Conservation (phyloP, 139 green algal species). For the Micractinium sp. region DNA sequence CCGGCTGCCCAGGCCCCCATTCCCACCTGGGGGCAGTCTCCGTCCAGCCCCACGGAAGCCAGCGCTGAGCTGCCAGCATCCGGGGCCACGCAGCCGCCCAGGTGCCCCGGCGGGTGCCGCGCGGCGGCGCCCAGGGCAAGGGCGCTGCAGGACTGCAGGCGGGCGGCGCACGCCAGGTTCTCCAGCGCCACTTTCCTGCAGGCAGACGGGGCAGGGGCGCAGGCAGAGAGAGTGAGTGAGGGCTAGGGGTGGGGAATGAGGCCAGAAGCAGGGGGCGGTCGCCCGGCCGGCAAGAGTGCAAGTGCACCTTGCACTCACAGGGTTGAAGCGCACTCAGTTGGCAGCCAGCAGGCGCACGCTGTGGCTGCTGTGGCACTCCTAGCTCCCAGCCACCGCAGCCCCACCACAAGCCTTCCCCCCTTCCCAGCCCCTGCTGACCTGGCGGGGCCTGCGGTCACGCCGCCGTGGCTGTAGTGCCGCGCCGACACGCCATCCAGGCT, state of each 20-base stretch:
- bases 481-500: conserved; percentile 26
- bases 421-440: background rate
- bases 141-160: background rate
- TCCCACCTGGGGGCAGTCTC: conserved; percentile 32
- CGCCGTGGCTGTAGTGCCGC: conserved; percentile 35
- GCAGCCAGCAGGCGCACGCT: background rate
- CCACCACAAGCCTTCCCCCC: background rate
- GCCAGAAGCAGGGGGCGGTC: background rate
- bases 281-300: background rate
- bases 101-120: background rate
- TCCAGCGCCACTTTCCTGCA: conserved; percentile 15
- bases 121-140: background rate
- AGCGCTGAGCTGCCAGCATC: conserved; percentile 15
- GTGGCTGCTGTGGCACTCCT: background rate
- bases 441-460: conserved; percentile 6
- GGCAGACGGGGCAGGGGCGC: background rate
- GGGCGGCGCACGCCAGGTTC: background rate
- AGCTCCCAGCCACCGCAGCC: background rate
- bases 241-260: background rate
- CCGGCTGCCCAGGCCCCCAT: too few relatives aligned
- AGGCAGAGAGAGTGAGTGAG: background rate
- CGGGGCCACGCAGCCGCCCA: background rate
- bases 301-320: background rate
- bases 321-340: background rate
- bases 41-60: conserved; percentile 47